Evolutionary conservation across 2,329 filamentous ascomycete genomes (phyloP), one percentile per base, ranked within the genome.

Genomic region (Trichoderma atroviride): DNA sequence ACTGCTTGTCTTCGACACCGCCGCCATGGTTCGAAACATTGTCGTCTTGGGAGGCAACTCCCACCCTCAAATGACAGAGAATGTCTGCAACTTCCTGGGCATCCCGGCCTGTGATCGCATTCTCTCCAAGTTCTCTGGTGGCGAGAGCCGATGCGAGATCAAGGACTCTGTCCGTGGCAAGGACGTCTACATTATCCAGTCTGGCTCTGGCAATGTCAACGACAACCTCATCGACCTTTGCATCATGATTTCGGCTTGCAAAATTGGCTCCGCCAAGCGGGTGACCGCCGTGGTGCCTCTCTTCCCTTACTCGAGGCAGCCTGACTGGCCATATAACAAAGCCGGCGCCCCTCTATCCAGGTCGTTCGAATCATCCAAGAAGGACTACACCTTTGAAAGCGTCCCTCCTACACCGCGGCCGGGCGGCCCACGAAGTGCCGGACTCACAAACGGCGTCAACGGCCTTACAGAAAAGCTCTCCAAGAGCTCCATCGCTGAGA

Each of bases 221-320:
- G 96, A 99, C 82, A 90, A 97, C 82, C 89, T 99, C 73, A 92
- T 99, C 84, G 96, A 99, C 79, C 89, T 98, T 61, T 92, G 97
- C 80, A 97, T 98, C 83, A 97, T 96, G 83, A 95, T 98, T 75
- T 97, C 93, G n/a, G 96, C 96, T 71, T 98, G 96, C 88, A 97
- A 97, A 83, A 89, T 92, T 14, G 94, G 94, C 75, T 97, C 94
- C 52, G 96, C 96, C 35, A 93, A 92, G 80, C 88, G 93, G 75
- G 94, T 99, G 76, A 98, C 95, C 53, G 96, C 93, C 66, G 94
- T 99, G 58, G 89, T 97, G 59, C 96, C 96, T 50, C 87, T 98
- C 67, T 99, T 99, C 82, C 96, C 96, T 1, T 99, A 99, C 84
- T 97, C 94, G 70, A 88, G 96, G 76, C 96, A 99, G 80, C 95